Percentiles rank a stretch among this genome's conserved stretches.
phyloP scores from a whole-genome alignment of 768 basidiomycete species.

The Termitomyces sp. region DNA sequence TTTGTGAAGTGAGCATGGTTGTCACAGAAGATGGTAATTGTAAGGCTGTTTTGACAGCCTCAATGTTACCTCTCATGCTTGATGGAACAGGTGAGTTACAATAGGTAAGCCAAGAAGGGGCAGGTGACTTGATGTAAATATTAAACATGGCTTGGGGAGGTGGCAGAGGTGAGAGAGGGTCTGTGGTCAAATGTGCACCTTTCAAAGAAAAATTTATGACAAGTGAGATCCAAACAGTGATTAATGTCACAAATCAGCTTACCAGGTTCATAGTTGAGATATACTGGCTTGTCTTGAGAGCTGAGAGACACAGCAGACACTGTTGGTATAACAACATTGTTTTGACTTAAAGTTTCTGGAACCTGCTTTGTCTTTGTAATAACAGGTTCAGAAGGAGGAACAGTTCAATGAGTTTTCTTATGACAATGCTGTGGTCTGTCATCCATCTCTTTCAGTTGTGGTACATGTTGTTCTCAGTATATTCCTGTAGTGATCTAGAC shows the following conservation, averaged over 20 bases:
- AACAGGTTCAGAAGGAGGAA: conserved; percentile 43
- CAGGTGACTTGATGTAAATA: conserved; percentile 40
- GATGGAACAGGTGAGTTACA: conserved; percentile 51
- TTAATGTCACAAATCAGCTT: conserved; percentile 13
- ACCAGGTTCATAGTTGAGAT: conserved; percentile 64
- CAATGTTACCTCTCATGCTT: conserved; percentile 45
- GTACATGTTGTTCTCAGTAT: no score
- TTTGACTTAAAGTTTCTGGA: conserved; percentile 15
- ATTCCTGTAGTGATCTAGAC: no score
- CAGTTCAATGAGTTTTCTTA: no score
- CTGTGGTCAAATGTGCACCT: conserved; percentile 66
- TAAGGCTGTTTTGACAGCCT: conserved; percentile 56
- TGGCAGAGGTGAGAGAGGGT: conserved; percentile 56
- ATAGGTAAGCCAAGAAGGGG: conserved; percentile 63
- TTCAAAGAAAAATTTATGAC: conserved; percentile 5
- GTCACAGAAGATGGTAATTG: conserved; percentile 57
- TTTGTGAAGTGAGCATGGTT: conserved; percentile 35
- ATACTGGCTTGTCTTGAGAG: conserved; percentile 32
- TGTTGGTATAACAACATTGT: conserved; percentile 20
- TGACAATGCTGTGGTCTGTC: no score
- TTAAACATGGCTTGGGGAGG: conserved; percentile 58
- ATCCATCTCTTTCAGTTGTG: no score
- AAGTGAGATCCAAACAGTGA: conserved; percentile 13
- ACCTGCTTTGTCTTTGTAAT: conserved; percentile 26
- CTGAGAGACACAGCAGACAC: conserved; percentile 25